phyloP scores from a whole-genome alignment of 768 basidiomycete species.

The Infundibulicybe gibba region DNA sequence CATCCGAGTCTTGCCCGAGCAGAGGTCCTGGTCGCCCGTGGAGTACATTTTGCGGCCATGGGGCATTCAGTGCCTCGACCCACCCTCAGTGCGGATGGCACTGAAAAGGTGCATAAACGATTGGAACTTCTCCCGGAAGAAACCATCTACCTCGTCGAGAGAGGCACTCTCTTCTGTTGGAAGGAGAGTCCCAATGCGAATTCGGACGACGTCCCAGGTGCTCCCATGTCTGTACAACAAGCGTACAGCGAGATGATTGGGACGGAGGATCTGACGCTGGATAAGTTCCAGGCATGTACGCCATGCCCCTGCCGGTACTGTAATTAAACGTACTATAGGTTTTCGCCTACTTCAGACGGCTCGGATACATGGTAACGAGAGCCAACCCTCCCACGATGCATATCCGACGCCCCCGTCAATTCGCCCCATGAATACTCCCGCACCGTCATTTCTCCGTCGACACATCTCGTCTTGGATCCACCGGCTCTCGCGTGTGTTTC shows the following conservation, averaged over 20 bases:
- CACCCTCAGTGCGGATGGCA: conserved; percentile 24
- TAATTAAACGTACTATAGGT: conserved; percentile 47
- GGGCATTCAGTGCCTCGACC: conserved; percentile 72
- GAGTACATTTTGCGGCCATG: conserved; percentile 79
- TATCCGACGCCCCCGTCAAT: conserved; percentile 43
- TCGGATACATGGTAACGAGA: conserved; percentile 90
- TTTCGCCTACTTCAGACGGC: conserved; percentile 85
- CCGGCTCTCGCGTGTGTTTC: conserved; percentile 24
- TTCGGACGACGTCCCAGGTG: conserved; percentile 44
- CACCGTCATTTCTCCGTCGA: conserved; percentile 23
- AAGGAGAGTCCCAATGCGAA: conserved; percentile 37
- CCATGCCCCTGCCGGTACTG: background rate
- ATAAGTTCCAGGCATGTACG: conserved; percentile 77
- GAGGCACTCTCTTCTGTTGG: conserved; percentile 87
- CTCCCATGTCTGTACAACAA: conserved; percentile 90
- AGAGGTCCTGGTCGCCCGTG: conserved; percentile 69
- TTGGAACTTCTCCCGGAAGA: conserved; percentile 94
- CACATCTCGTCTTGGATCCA: conserved; percentile 30
- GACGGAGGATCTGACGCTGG: conserved; percentile 69
- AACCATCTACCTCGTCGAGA: conserved; percentile 88
- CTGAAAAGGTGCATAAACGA: conserved; percentile 51
- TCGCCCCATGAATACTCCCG: background rate
- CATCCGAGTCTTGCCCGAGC: conserved; percentile 59
- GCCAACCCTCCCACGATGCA: conserved; percentile 50
- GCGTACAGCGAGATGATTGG: conserved; percentile 86